Evolutionary conservation across 1,139 yeast species (phyloP).

Genomic region (Blastobotrys serpentis): DNA sequence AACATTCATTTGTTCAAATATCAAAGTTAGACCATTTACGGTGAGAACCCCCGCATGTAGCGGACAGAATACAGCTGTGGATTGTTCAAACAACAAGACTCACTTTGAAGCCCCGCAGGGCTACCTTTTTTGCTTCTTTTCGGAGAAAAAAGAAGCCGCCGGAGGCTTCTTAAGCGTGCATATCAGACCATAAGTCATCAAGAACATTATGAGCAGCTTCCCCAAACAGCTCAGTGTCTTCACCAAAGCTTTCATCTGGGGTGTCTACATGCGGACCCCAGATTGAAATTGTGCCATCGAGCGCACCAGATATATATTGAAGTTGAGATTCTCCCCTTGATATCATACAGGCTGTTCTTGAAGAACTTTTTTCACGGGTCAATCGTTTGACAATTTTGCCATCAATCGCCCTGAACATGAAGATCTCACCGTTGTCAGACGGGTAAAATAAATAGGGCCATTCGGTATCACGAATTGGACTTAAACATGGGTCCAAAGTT

Average conservation of each 20-base stretch:
- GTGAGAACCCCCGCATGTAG: too few species aligned
- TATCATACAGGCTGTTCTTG: conserved; percentile 51
- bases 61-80: too few species aligned
- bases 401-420: conserved; percentile 58
- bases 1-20: too few species aligned
- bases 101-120: too few species aligned
- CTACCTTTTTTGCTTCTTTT: neutral
- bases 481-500: conserved; percentile 43
- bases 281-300: conserved; percentile 37
- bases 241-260: neutral
- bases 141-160: neutral
- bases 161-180: neutral
- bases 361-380: conserved; percentile 37
- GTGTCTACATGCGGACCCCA: conserved; percentile 31
- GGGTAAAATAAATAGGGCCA: conserved; percentile 64
- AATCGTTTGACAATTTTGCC: conserved; percentile 62
- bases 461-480: conserved; percentile 42
- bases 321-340: conserved; percentile 43
- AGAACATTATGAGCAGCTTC: conserved; percentile 10
- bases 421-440: conserved; percentile 76
- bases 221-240: conserved; percentile 8
- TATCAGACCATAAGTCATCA: conserved; percentile 14
- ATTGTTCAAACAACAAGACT: too few species aligned
- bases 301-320: conserved; percentile 37
- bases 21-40: too few species aligned